phyloP scores from a whole-genome alignment of 1,284 basidiomycete genomes.

The Anthracocystis setariae region DNA sequence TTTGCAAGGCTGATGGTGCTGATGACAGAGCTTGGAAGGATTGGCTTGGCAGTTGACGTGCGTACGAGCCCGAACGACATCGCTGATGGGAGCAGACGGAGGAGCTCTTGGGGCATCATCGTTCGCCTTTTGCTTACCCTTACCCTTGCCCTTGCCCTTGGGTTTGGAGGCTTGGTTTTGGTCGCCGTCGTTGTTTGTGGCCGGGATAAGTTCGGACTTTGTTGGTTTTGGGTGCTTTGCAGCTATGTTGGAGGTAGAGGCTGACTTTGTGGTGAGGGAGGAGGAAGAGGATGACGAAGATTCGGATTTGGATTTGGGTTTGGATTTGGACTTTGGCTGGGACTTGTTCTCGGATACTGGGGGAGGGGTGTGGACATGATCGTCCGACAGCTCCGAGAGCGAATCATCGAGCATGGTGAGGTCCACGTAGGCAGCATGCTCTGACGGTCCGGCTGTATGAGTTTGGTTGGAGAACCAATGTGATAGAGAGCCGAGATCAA shows the following conservation, averaged over 20 bases:
- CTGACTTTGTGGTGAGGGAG: constrained; percentile 10
- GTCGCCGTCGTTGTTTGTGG: background rate
- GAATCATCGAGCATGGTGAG: constrained; percentile 34
- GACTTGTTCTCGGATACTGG: constrained; percentile 4
- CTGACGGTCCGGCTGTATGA: constrained; percentile 10
- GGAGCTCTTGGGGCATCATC: constrained; percentile 1
- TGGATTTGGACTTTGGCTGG: too few species aligned
- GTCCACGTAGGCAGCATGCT: constrained; percentile 20
- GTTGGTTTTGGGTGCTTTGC: constrained; percentile 14
- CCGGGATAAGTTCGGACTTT: constrained; percentile 24
- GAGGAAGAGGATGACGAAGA: constrained; percentile 1
- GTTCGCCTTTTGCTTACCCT: constrained; percentile 14
- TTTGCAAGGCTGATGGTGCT: constrained; percentile 42
- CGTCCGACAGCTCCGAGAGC: constrained; percentile 42
- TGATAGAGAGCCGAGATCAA: background rate
- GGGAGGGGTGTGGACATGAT: background rate
- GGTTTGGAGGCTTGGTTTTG: constrained; percentile 6
- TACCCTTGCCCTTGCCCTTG: too few species aligned
- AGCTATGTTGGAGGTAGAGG: constrained; percentile 20
- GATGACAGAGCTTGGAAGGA: constrained; percentile 34
- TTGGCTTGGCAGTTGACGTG: constrained; percentile 32
- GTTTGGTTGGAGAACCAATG: background rate
- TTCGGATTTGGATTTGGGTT: constrained; percentile 11
- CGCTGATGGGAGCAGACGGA: constrained; percentile 23
- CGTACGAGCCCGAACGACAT: constrained; percentile 30